Base-by-base conservation (phyloP, 1,284 basidiomycete species). In the Ganoderma boninense region DNA sequence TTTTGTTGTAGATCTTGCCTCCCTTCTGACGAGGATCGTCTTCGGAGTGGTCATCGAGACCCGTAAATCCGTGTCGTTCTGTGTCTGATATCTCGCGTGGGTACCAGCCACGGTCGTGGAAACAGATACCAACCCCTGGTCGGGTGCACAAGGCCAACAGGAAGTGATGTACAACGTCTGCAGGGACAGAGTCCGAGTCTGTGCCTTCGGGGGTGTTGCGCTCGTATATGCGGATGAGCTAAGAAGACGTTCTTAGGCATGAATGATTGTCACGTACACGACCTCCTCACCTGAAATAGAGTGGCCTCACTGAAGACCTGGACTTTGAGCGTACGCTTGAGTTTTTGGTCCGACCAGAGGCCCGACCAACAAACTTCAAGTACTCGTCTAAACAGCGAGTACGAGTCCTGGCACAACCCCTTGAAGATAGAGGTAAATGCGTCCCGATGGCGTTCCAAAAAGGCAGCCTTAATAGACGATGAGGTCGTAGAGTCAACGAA, bases 41-140 rank as follows among this genome's bases (percentile, higher is more conserved):
- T 0, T 79, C 78, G 2, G 74, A 77, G n/a, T 78, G 77, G 10
- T 79, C 79, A 64, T 76, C 62, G 1, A 75, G 77, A 4, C 85
- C 83, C 5, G 67, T 62, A 4, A 62, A 8, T 67, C 71, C 20
- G 14, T 23, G 49, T 54, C 79, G 77, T 62, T 80, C 67, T 0
- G 76, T 78, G 14, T 86, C 85, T 1, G 32, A 32, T 32, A 81
- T 79, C 75, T 90, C 88, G 3, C 94, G 89, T 2, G 91, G 91
- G 77, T 98, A 98, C 97, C 97, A 98, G 0, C 96, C 97, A 18
- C 89, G 87, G 78, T 97, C 96, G 62, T 85, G 88, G 81, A 97
- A 98, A 79, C 96, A 98, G 29, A 98, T 85, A 0, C 97, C 97
- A 23, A 87, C 84, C 0, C 95, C 95, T 0, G 95, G 94, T 35